A percentile compares a stretch with the other conserved stretches of the same genome.
These are phyloP conservation scores for Metschnikowia baotianmanensis DNA, from an alignment of 805 yeast genomes.

Conservation along the genomic window DNA sequence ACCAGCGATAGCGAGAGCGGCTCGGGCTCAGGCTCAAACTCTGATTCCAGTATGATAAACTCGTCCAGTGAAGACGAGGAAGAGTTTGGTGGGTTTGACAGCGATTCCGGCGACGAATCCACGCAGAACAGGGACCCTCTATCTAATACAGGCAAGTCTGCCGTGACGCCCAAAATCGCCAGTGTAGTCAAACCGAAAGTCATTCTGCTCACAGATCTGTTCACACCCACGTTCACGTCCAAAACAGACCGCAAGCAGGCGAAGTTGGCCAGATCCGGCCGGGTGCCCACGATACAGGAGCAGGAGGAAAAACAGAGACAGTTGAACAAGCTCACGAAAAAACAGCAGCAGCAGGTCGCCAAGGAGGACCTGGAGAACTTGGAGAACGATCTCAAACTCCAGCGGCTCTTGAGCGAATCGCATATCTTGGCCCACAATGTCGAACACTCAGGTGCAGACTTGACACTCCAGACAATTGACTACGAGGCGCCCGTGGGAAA, in stretches of 20 bases:
- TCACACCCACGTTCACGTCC: conserved; percentile 25
- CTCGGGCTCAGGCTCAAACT: conserved; percentile 10
- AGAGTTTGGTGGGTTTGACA: conserved; percentile 18
- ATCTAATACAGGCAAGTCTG: conserved; percentile 4
- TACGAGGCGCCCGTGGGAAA: conserved; percentile 65
- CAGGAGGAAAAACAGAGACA: conserved; percentile 26
- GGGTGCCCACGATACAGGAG: conserved; percentile 49
- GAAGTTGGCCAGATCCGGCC: conserved; percentile 55
- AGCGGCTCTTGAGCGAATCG: conserved; percentile 67
- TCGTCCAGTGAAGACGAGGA: conserved; percentile 6
- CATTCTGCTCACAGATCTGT: conserved; percentile 44
- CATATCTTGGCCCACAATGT: conserved; percentile 52
- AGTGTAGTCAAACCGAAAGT: conserved; percentile 37
- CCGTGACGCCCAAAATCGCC: conserved; percentile 1
- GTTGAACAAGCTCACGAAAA: conserved; percentile 29
- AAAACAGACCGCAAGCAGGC: conserved; percentile 52
- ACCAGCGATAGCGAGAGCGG: conserved; percentile 6
- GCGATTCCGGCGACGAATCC: conserved; percentile 3
- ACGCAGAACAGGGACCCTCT: conserved; percentile 4
- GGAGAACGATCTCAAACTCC: conserved; percentile 70
- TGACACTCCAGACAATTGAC: conserved; percentile 61
- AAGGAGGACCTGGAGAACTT: conserved; percentile 50
- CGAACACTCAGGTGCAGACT: conserved; percentile 61
- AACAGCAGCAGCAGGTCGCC: conserved; percentile 34
- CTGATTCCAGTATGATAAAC: conserved; percentile 2